phyloP scores from a whole-genome alignment of 352 stramenopile genomes.

The Globisporangium alternatum region DNA sequence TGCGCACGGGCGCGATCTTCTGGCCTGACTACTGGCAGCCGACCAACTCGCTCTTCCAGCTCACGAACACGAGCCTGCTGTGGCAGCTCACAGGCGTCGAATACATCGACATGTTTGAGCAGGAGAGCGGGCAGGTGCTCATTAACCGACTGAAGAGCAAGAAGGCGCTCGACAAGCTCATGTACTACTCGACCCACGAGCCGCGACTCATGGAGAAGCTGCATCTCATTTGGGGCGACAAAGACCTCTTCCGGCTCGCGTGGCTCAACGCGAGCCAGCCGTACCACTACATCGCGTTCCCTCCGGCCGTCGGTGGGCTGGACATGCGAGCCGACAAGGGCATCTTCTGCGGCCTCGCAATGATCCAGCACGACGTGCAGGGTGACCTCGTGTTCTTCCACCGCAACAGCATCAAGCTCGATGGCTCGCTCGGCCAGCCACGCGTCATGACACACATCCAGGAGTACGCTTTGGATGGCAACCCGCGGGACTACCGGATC shows the following conservation, averaged over 20 bases:
- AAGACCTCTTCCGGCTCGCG: constrained; percentile 81
- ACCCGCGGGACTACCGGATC: constrained; percentile 76
- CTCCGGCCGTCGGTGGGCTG: constrained; percentile 69
- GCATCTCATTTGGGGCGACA: constrained; percentile 85
- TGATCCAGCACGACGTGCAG: constrained; percentile 86
- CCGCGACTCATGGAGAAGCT: constrained; percentile 67
- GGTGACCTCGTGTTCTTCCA: constrained; percentile 86
- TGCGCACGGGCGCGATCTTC: constrained; percentile 75
- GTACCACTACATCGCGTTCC: constrained; percentile 77
- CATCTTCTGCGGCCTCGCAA: constrained; percentile 80
- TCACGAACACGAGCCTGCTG: constrained; percentile 68
- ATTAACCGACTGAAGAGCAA: constrained; percentile 79
- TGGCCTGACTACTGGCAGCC: constrained; percentile 87
- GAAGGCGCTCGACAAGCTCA: constrained; percentile 77
- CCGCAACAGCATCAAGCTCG: constrained; percentile 83
- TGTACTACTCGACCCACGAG: constrained; percentile 82
- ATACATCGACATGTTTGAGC: constrained; percentile 82
- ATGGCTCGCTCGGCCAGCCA: constrained; percentile 61
- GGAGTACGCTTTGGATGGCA: constrained; percentile 66
- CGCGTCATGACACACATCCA: constrained; percentile 83
- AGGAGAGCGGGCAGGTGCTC: constrained; percentile 84
- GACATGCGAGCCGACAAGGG: constrained; percentile 61
- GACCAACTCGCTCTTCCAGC: constrained; percentile 76
- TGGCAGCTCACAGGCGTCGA: constrained; percentile 75
- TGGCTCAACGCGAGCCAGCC: constrained; percentile 77